Evolutionary conservation across 208 protist genomes (phyloP).

Genomic region (Porcisia hertigi): DNA sequence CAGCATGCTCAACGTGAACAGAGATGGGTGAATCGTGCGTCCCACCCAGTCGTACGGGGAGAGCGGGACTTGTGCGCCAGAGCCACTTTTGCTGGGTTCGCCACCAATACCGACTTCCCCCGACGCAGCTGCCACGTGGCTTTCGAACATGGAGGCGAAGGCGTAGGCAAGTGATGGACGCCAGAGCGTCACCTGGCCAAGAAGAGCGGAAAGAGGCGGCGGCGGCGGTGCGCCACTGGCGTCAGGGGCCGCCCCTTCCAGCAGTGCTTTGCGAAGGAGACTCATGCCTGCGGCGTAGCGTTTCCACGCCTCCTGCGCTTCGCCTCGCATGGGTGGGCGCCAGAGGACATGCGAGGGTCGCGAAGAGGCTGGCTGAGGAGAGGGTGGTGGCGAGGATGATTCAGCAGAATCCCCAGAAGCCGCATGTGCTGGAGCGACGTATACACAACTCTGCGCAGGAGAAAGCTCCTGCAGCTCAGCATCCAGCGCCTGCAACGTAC

Average conservation of each 20-base stretch:
- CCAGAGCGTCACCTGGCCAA: constrained; percentile 4
- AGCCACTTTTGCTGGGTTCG: not conserved
- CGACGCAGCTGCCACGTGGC: constrained; percentile 4
- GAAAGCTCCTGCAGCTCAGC: constrained; percentile 40
- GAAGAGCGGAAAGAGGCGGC: not conserved
- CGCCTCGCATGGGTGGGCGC: constrained; percentile 5
- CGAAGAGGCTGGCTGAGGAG: not conserved
- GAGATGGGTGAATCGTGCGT: not conserved
- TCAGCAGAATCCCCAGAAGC: not conserved
- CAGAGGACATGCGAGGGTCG: constrained; percentile 1
- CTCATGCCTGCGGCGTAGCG: constrained; percentile 10
- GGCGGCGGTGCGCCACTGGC: not conserved
- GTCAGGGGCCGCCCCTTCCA: not conserved
- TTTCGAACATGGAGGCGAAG: constrained; percentile 8
- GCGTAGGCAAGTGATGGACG: constrained; percentile 13
- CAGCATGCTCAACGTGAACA: constrained; percentile 21
- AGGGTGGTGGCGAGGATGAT: not conserved
- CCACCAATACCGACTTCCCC: not conserved
- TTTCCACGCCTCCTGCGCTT: constrained; percentile 27
- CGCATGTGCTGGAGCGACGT: constrained; percentile 1
- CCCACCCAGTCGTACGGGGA: constrained; percentile 24
- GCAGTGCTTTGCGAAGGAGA: constrained; percentile 13
- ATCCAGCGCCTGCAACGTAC: constrained; percentile 41
- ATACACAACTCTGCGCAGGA: constrained; percentile 10
- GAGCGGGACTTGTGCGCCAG: not conserved